Evolutionary conservation across 768 basidiomycete genomes (phyloP).

Genomic region (Naematelia encephala): DNA sequence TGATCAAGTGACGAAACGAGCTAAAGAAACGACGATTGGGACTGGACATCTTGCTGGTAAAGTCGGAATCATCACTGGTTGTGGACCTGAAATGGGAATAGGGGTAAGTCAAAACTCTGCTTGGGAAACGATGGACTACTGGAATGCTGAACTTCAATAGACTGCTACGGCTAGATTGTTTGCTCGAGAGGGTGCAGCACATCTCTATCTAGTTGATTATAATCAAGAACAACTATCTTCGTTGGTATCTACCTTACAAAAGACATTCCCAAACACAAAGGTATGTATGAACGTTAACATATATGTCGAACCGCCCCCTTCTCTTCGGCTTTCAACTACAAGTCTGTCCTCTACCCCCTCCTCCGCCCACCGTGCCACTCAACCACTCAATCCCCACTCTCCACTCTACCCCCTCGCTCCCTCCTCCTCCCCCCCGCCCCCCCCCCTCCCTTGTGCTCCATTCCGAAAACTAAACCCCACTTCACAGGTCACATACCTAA

Average conservation of each 20-base stretch:
- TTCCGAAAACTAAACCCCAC: too few species aligned
- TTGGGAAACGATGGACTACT: background rate
- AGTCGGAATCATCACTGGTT: slow-evolving; percentile 84
- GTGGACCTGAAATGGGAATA: slow-evolving; percentile 80
- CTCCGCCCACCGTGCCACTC: too few species aligned
- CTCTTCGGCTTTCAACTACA: background rate
- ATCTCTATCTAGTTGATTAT: slow-evolving; percentile 74
- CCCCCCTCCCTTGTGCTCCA: too few species aligned
- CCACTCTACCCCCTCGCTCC: too few species aligned
- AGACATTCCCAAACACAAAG: slow-evolving; percentile 72
- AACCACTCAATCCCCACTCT: too few species aligned
- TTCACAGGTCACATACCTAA: slow-evolving; percentile 66
- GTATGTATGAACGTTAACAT: slow-evolving; percentile 54
- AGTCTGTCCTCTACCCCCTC: too few species aligned
- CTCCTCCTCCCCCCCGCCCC: too few species aligned
- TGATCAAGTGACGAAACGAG: slow-evolving; percentile 11
- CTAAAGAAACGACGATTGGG: slow-evolving; percentile 7
- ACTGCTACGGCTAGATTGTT: slow-evolving; percentile 35
- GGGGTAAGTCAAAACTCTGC: slow-evolving; percentile 58
- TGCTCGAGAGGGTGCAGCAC: slow-evolving; percentile 55
- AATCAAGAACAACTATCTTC: slow-evolving; percentile 65
- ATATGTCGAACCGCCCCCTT: too few species aligned
- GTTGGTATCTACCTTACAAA: slow-evolving; percentile 66
- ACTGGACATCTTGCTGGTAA: slow-evolving; percentile 63
- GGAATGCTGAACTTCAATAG: too few species aligned